These are phyloP conservation scores for Stephanodiscus triporus DNA, from an alignment of 108 stramenopile species.

Conservation along the genomic window DNA sequence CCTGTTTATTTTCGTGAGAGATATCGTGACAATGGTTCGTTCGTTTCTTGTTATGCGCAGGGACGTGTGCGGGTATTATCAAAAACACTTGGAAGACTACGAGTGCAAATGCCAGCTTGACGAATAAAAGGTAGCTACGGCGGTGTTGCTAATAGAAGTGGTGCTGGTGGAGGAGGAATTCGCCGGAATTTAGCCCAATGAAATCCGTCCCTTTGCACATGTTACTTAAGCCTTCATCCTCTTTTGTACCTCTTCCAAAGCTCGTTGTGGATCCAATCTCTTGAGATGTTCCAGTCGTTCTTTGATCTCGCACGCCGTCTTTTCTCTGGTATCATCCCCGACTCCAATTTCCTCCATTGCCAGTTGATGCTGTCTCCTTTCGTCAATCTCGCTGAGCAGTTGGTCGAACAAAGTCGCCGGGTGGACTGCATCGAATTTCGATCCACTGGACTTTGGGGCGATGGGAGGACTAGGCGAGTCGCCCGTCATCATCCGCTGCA, in stretches of 20 bases:
- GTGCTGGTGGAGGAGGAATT: constrained; percentile 17
- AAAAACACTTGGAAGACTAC: constrained; percentile 77
- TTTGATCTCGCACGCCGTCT: constrained; percentile 32
- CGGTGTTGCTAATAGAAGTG: constrained; percentile 5
- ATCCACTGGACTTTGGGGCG: background rate
- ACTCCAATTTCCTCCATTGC: constrained; percentile 41
- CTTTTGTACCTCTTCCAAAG: constrained; percentile 18
- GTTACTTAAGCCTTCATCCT: constrained; percentile 14
- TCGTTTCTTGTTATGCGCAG: no score
- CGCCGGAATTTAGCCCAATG: background rate
- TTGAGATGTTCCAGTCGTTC: constrained; percentile 26
- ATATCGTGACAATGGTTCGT: no score
- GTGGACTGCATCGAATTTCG: no score
- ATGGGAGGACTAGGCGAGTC: constrained; percentile 11
- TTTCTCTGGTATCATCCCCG: constrained; percentile 31
- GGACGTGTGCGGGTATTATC: constrained; percentile 86
- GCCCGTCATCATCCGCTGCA: constrained; percentile 18
- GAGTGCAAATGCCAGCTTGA: constrained; percentile 72
- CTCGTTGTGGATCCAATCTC: constrained; percentile 28
- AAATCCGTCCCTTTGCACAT: constrained; percentile 15
- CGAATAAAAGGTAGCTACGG: constrained; percentile 27
- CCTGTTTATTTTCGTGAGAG: no score
- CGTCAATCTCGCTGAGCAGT: constrained; percentile 34
- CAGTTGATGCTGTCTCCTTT: constrained; percentile 42
- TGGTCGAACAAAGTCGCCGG: constrained; percentile 36